Conservation (phyloP, 495 filamentous ascomycete genomes). For the Penicillium pancosmium region DNA sequence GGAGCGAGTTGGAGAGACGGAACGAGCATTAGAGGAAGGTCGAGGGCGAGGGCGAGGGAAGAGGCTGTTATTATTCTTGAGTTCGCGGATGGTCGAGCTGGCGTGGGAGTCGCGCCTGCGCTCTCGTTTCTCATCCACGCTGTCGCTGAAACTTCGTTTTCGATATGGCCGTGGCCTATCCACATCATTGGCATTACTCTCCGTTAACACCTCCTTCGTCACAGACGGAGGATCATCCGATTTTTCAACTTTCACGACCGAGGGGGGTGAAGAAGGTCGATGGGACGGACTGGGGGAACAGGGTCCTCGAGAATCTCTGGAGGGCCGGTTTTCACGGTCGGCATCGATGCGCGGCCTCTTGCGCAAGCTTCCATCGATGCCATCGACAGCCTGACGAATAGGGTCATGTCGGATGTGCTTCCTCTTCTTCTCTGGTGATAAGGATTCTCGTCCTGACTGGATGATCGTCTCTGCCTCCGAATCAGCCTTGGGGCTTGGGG, state of each 20-base stretch:
- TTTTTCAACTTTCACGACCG: constrained; percentile 44
- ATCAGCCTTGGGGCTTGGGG: constrained; percentile 54
- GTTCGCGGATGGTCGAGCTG: constrained; percentile 22
- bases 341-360: constrained; percentile 39
- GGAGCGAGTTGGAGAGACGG: constrained; percentile 60
- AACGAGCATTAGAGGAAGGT: constrained; percentile 54
- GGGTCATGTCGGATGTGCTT: constrained; percentile 71
- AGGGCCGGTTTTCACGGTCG: constrained; percentile 23
- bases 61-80: constrained; percentile 29
- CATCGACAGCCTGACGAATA: constrained; percentile 31
- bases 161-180: constrained; percentile 32
- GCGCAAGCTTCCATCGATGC: constrained; percentile 56
- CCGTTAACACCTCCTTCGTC: constrained; percentile 24
- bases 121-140: constrained; percentile 39
- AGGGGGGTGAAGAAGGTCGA: constrained; percentile 28
- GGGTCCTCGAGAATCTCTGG: constrained; percentile 25
- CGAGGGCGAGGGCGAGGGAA: constrained; percentile 26
- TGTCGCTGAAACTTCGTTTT: constrained; percentile 49
- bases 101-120: constrained; percentile 26
- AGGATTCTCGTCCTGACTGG: constrained; percentile 69
- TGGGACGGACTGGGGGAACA: constrained; percentile 32
- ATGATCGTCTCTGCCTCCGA: constrained; percentile 85
- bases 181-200: constrained; percentile 18
- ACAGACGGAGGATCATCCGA: constrained; percentile 34
- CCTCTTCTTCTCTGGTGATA: constrained; percentile 67